Evolutionary conservation across 805 yeast species (phyloP), one percentile per base, ranked within the genome.

Genomic region (Candida stauntonica): DNA sequence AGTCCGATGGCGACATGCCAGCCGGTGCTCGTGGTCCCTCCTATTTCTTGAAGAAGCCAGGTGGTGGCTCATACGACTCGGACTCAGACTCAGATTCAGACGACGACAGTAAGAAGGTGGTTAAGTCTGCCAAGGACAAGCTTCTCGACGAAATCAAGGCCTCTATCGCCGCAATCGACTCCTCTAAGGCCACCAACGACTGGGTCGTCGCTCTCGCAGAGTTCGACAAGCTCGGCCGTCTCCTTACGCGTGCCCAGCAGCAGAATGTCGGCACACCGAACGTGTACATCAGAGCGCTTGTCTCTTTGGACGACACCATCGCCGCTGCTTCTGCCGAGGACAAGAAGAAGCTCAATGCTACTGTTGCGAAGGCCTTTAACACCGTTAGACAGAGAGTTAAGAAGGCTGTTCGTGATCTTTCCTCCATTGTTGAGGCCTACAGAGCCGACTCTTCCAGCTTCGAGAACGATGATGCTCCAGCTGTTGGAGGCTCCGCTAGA

Each of bases 91-190:
- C 66, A 17, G 78, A 73, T 36, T 73, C 75, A 40, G 85, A 73
- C 44, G 77, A 71, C 43, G 91, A 82, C 42, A 85, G 81, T 56
- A 82, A 79, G 60, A 84, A 81, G 51, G 87, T 88, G 29, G 96
- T 91, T 51, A 89, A 86, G 67, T 80, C 93, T 42, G 96, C 97
- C 38, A 86, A 83, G 66, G 98, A 89, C 49, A 93, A 91, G 69
- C 72, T 88, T 44, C 62, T 88, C 52, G 97, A 88, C 58, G 99
- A 93, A 62, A 75, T 93, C 67, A 80, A 76, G 52, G 70, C 70
- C 18, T 63, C 75, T 24, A 75, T 81, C 51, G 81, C 77, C 54
- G 72, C 77, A 36, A 77, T 88, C 54, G 88, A 81, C 56, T 72
- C 73, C 42, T 79, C 81, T 35, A 79, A 77, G 54, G 73, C 75